Percentiles rank a stretch among this genome's conserved stretches.
phyloP scores from a whole-genome alignment of 73 alveolate species.

The Tetrahymena thermophila region DNA sequence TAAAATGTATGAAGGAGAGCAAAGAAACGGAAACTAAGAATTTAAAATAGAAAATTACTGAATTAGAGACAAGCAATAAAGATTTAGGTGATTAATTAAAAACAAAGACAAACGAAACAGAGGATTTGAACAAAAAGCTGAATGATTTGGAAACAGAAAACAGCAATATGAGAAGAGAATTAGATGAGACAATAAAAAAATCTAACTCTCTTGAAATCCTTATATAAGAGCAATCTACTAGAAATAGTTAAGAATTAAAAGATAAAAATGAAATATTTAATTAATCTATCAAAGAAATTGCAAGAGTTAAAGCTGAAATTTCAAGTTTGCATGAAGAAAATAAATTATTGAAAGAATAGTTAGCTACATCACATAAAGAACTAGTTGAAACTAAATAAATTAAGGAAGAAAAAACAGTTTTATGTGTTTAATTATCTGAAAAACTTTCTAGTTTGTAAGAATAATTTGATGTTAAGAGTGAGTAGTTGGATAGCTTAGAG shows the following conservation, averaged over 20 bases:
- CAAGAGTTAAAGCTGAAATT: not conserved
- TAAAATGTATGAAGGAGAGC: not conserved
- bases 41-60: not conserved
- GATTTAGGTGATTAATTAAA: not conserved
- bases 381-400: not conserved
- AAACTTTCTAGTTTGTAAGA: not conserved
- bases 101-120: not conserved
- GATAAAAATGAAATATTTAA: not conserved
- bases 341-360: not conserved
- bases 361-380: not conserved
- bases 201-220: not conserved
- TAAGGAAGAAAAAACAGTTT: not conserved
- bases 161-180: not conserved
- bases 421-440: not conserved
- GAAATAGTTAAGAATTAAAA: not conserved
- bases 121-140: not conserved
- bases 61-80: not conserved
- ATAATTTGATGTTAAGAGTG: not conserved
- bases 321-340: not conserved
- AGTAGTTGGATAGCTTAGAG: not conserved
- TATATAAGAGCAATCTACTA: not conserved
- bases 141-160: not conserved
- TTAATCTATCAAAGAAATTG: not conserved
- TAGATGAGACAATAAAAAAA: not conserved
- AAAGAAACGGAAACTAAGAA: not conserved